Evolutionary conservation across 2,329 filamentous ascomycete genomes (phyloP).

Genomic region (Clarireedia paspali): DNA sequence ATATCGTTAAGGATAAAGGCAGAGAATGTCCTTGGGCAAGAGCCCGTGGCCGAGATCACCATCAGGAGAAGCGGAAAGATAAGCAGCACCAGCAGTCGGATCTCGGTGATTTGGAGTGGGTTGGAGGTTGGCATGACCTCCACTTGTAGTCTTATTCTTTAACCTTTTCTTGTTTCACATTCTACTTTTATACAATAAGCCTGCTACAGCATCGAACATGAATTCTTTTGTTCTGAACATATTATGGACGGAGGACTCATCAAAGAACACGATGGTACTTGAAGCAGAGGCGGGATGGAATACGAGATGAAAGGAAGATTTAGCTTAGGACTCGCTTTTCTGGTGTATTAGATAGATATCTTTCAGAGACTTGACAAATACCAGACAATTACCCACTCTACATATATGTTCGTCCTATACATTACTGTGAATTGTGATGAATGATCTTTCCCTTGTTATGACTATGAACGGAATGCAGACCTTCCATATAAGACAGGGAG

Average conservation of each 20-base stretch:
- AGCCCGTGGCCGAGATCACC: slow-evolving; percentile 32
- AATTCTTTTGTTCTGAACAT: slow-evolving; percentile 9
- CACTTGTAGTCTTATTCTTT: slow-evolving; percentile 44
- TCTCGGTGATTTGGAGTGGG: slow-evolving; percentile 78
- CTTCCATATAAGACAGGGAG: no score
- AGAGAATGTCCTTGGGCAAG: slow-evolving; percentile 43
- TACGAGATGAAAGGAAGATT: slow-evolving; percentile 9
- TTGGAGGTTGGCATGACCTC: slow-evolving; percentile 74
- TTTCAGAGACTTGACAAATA: slow-evolving; percentile 25
- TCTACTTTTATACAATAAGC: slow-evolving; percentile 5
- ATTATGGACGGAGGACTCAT: slow-evolving; percentile 1
- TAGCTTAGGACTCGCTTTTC: slow-evolving; percentile 30
- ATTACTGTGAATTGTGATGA: slow-evolving; percentile 2
- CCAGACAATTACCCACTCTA: slow-evolving; percentile 32
- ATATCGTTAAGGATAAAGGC: slow-evolving; percentile 30
- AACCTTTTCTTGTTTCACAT: slow-evolving; percentile 8
- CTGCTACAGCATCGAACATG: slow-evolving; percentile 13
- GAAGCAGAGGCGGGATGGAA: not conserved
- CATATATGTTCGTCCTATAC: not conserved
- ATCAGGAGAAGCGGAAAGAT: slow-evolving; percentile 33
- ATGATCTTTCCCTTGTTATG: no score
- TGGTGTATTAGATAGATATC: slow-evolving; percentile 29
- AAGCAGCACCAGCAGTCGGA: slow-evolving; percentile 46
- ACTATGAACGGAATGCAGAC: no score
- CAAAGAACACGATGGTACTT: not conserved